Percentiles rank a stretch among this genome's conserved stretches.
Evolutionary conservation across 305 asterid species (phyloP).

Genomic region (Fraxinus albicans): DNA sequence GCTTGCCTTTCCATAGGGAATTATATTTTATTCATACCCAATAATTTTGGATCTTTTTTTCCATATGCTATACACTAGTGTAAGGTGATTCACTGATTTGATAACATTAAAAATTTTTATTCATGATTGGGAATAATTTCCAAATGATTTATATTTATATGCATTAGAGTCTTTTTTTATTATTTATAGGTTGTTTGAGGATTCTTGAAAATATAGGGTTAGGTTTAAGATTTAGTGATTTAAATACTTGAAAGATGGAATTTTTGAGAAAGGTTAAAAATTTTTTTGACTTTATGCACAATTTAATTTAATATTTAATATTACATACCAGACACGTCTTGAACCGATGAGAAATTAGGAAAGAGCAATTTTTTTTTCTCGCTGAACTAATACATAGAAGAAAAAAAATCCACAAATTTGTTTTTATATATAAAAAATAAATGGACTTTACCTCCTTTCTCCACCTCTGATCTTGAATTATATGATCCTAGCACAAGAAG

Average conservation of each 20-base stretch:
- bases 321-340: too few species aligned
- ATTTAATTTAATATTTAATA: background rate
- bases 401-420: too few species aligned
- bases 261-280: background rate
- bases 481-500: constrained; percentile 13
- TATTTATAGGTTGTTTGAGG: too few species aligned
- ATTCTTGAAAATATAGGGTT: background rate
- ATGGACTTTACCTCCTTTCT: too few species aligned
- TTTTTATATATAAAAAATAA: too few species aligned
- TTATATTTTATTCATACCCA: background rate
- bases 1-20: background rate
- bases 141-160: too few species aligned
- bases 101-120: background rate
- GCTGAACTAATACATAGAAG: too few species aligned
- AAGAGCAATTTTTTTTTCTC: too few species aligned
- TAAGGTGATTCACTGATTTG: background rate
- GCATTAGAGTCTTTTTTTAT: background rate
- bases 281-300: background rate
- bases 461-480: background rate
- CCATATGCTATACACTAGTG: background rate
- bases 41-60: background rate
- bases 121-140: background rate
- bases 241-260: background rate
- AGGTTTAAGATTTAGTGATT: too few species aligned
- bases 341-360: too few species aligned